A percentile compares a stretch with the other conserved stretches of the same genome.
phyloP scores from a whole-genome alignment of 306 rosid species.

The Vicia villosa region DNA sequence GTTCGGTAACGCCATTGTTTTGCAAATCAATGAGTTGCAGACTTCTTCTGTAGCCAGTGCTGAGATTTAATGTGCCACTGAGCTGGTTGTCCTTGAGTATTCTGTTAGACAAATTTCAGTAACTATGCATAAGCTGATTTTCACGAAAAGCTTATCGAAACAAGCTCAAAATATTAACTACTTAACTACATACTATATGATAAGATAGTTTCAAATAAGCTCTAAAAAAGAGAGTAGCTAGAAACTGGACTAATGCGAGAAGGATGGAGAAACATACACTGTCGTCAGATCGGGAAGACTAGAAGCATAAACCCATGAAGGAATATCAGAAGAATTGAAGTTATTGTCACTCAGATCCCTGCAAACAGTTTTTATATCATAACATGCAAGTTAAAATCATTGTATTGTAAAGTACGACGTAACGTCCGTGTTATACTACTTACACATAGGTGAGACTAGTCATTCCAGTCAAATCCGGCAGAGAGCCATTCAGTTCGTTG shows the following conservation, averaged over 20 bases:
- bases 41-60: conserved; percentile 27
- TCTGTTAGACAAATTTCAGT: conserved; percentile 42
- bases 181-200: neutral
- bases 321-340: conserved; percentile 47
- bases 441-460: conserved; percentile 55
- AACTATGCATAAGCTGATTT: neutral
- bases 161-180: neutral
- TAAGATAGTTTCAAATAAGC: neutral
- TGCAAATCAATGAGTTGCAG: conserved; percentile 46
- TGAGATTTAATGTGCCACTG: conserved; percentile 43
- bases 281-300: conserved; percentile 48
- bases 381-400: conserved; percentile 9
- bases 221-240: neutral
- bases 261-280: conserved; percentile 51
- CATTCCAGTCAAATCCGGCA: conserved; percentile 60
- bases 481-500: conserved; percentile 50
- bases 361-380: conserved; percentile 34
- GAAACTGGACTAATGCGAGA: neutral
- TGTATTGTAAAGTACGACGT: neutral
- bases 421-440: conserved; percentile 31
- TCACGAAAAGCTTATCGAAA: neutral
- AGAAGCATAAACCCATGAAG: conserved; percentile 57
- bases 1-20: conserved; percentile 24
- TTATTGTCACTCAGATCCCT: conserved; percentile 62
- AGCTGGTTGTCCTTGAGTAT: conserved; percentile 36